Evolutionary conservation across 306 rosid genomes (phyloP).

Genomic region (cucumber (Cucumis sativus)): DNA sequence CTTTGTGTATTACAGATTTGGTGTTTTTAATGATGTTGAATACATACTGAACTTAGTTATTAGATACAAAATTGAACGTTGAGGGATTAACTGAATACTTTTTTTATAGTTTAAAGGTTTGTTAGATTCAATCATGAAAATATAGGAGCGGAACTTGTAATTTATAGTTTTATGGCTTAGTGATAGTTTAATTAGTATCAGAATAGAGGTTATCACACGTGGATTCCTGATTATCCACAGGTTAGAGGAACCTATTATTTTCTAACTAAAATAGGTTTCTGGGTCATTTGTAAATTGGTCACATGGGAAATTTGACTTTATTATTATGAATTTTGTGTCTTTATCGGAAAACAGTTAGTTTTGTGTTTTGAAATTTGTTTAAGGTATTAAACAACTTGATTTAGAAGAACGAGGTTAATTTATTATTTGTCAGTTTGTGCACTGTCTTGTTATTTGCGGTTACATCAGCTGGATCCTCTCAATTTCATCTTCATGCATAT

Average conservation of each 20-base stretch:
- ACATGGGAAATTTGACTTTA: background rate
- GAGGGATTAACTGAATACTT: too few relatives aligned
- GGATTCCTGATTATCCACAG: background rate
- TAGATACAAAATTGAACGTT: too few relatives aligned
- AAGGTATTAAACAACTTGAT: background rate
- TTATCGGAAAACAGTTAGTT: background rate
- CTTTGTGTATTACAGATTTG: too few relatives aligned
- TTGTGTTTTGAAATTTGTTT: background rate
- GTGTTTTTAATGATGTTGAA: too few relatives aligned
- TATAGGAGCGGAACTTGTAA: too few relatives aligned
- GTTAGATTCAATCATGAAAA: too few relatives aligned
- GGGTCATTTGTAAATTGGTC: background rate
- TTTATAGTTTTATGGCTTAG: background rate
- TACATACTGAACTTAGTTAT: too few relatives aligned
- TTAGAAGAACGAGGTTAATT: background rate
- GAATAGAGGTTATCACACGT: background rate
- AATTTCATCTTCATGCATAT: background rate
- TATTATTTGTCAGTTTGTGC: background rate
- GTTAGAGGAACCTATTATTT: background rate
- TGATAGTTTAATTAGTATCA: background rate
- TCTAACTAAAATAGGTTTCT: background rate
- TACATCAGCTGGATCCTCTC: background rate
- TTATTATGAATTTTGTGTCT: background rate
- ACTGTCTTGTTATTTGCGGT: background rate
- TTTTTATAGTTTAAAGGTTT: too few relatives aligned